These are phyloP conservation scores for Rosa rugosa DNA, from an alignment of 306 rosid species.

Conservation along the genomic window DNA sequence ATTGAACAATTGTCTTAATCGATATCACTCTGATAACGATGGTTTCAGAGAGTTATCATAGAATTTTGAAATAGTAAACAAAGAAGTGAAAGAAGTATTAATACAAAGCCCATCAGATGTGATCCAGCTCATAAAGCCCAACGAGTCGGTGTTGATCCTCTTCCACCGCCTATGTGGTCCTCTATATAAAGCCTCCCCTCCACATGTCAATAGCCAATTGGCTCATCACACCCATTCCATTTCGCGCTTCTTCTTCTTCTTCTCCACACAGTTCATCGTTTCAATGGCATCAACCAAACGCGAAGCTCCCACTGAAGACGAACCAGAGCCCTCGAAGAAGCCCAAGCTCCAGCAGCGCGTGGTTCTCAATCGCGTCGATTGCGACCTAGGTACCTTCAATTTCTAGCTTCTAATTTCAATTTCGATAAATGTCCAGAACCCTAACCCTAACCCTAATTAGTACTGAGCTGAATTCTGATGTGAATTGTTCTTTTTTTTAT, in stretches of 20 bases:
- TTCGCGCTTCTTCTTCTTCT: not conserved
- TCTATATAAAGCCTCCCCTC: not conserved
- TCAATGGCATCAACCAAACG: constrained; percentile 34
- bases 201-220: not conserved
- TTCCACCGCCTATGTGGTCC: not conserved
- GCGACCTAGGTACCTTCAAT: constrained; percentile 35
- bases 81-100: too few relatives aligned
- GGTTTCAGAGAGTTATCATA: too few relatives aligned
- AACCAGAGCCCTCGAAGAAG: constrained; percentile 15
- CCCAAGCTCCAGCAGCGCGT: constrained; percentile 10
- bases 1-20: too few relatives aligned
- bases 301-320: not conserved
- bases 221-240: not conserved
- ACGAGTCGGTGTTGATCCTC: not conserved
- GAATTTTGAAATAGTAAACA: too few relatives aligned
- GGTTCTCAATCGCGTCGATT: constrained; percentile 37
- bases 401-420: not conserved
- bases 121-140: too few relatives aligned
- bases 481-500: not conserved
- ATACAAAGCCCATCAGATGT: too few relatives aligned
- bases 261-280: not conserved
- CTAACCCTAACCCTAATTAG: not conserved
- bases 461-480: not conserved
- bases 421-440: not conserved
- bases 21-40: too few relatives aligned